Base-by-base conservation (phyloP, 768 basidiomycete species). In the Tylopilus vinaceipallidus region DNA sequence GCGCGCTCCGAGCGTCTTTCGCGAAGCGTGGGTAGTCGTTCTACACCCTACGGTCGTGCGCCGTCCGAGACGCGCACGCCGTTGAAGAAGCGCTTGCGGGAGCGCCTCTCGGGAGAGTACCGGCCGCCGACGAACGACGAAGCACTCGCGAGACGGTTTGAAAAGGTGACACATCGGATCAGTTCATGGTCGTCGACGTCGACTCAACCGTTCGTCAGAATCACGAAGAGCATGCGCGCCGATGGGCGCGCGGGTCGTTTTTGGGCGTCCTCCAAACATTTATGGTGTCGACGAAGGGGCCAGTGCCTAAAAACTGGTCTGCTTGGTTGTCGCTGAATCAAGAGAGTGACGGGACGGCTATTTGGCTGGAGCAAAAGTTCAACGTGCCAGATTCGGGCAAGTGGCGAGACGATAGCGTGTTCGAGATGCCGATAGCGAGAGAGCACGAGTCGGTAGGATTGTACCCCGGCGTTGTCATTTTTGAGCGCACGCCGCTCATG, bases 281-380 rank as follows among this genome's bases (percentile, higher is more conserved):
- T 81, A 42, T 71, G 72, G 44, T 63, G 60, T 36, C 73, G 70
- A 54, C 71, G 13, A 46, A 58, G 30, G 36, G 44, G 52, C 27
- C 65, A 61, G 4, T 64, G 71, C 48, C 69, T 59, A 39, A 57
- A 3, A 68, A 78, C 7, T 89, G 86, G 84, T 73, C 75, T 22
- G 65, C 81, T 33, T 90, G 88, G 88, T 61, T 91, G n/a, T 87
- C 88, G 3, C 73, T 81, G 58, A 89, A 90, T 59, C 79, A 81
- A 12, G 82, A 82, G 49, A 81, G 75, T 56, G 86, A 89, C 57
- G 80, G 79, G 17, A 90, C 88, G 8, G 86, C 87, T 3, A 88
- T 89, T 33, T 91, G 88, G 88, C 58, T 90, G 35, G 83, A 89
- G 59, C 75, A 75, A 55, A 91, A 91, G 65, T 89, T 91, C 52